Base-by-base conservation (phyloP, 768 basidiomycete species). In the Lentinula boryana region DNA sequence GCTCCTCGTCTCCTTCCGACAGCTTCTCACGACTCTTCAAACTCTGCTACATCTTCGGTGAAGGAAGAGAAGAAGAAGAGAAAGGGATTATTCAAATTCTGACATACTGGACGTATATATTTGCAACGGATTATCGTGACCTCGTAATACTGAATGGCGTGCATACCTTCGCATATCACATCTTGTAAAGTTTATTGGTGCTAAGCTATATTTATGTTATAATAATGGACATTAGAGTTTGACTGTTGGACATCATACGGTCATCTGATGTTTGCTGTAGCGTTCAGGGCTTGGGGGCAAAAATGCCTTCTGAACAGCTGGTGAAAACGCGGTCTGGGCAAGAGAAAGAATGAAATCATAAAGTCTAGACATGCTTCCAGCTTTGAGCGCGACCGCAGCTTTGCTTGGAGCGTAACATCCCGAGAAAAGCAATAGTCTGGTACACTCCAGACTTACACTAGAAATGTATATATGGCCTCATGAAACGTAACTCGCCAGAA, bases 21-120 rank as follows among this genome's bases (percentile, higher is more conserved):
- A 1, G 77, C 78, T 32, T 86, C 85, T 46, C 81, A 75, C n/a
- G 74, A 76, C 16, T 80, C 83, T 36, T 70, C 76, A 15, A 73
- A 74, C 38, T 77, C 80, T 2, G 68, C 69, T 15, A 71, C 69
- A 0, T 66, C 72, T 16, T 72, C 71, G 3, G 69, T 63, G 10
- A 79, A 79, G 63, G 80, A 81, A 62, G 80, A 84, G 66, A 84
- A 89, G 71, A 87, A 89, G 77, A 92, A 90, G 80, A 90, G 86
- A 72, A 83, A 81, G 60, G 81, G 85, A 13, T 76, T 88, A 62
- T 88, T 91, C 74, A 80, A 82, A 33, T 90, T 91, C 68, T 86
- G 66, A 67, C 8, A 21, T 2, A 8, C 36, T 38, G 36, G 36
- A 13, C 35, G 35, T 5, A 36, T n/a, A n/a, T n/a, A n/a, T n/a